These are phyloP conservation scores for Sporisorium exsertum DNA, from an alignment of 1,284 basidiomycete genomes.

Conservation along the genomic window DNA sequence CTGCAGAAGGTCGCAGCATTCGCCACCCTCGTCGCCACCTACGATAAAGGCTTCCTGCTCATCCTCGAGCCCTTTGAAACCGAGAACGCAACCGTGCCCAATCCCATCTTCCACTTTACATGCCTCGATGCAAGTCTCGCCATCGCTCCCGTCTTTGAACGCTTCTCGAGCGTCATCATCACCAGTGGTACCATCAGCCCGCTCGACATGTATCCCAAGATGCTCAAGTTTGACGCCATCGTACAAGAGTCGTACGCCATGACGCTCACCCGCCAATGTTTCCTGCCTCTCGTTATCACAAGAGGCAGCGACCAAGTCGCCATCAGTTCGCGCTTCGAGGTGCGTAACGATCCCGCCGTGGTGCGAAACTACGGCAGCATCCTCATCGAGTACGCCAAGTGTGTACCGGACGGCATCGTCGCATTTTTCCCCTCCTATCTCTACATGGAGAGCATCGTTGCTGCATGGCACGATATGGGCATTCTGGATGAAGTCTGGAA, in stretches of 20 bases:
- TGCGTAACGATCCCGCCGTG: slow-evolving; percentile 97
- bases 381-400: slow-evolving; percentile 96
- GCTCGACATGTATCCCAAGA: slow-evolving; percentile 99
- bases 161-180: slow-evolving; percentile 97
- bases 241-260: slow-evolving; percentile 98
- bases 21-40: slow-evolving; percentile 96
- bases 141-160: slow-evolving; percentile 97
- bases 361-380: slow-evolving; percentile 99
- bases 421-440: slow-evolving; percentile 99
- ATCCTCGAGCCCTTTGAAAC: slow-evolving; percentile 99
- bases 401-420: slow-evolving; percentile 98
- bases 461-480: slow-evolving; percentile 99
- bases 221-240: slow-evolving; percentile 97
- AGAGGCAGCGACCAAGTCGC: slow-evolving; percentile 98
- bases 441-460: slow-evolving; percentile 99
- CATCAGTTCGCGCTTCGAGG: slow-evolving; percentile 98
- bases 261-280: slow-evolving; percentile 96
- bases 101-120: slow-evolving; percentile 98
- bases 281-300: slow-evolving; percentile 97
- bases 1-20: slow-evolving; percentile 96
- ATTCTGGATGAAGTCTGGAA: slow-evolving; percentile 99
- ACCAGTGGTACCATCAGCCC: slow-evolving; percentile 98
- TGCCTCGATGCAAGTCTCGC: slow-evolving; percentile 97
- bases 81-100: slow-evolving; percentile 97
- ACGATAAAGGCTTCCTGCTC: slow-evolving; percentile 97